phyloP scores from a whole-genome alignment of 1,284 basidiomycete genomes.

The Cutaneotrichosporon sp. region DNA sequence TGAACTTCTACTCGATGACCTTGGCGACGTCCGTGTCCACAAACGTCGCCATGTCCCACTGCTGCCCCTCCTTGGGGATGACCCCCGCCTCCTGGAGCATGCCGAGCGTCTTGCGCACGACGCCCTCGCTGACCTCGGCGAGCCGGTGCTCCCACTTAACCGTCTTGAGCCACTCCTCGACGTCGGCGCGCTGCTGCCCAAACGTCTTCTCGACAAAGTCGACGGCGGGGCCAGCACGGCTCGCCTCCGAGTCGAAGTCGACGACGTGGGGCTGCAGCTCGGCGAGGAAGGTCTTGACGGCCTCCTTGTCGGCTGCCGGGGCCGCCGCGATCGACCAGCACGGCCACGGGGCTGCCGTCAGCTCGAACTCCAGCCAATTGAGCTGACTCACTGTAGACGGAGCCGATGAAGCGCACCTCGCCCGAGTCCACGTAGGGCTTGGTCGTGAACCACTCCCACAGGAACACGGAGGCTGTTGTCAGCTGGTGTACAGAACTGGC shows the following conservation, averaged over 20 bases:
- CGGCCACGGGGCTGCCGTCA: constrained; percentile 81
- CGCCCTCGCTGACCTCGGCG: constrained; percentile 59
- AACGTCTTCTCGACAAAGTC: constrained; percentile 76
- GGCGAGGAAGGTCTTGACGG: constrained; percentile 64
- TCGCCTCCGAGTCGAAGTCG: constrained; percentile 66
- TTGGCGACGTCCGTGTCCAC: constrained; percentile 62
- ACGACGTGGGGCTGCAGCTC: constrained; percentile 67
- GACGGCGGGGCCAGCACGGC: constrained; percentile 64
- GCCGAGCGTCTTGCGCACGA: constrained; percentile 15
- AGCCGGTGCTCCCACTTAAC: constrained; percentile 74
- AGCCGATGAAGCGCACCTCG: constrained; percentile 69
- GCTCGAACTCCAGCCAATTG: not conserved
- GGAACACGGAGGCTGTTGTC: constrained; percentile 43
- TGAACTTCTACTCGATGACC: constrained; percentile 45
- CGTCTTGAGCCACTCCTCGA: constrained; percentile 74
- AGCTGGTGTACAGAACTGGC: not conserved
- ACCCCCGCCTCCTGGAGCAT: constrained; percentile 75
- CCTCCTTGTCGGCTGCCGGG: constrained; percentile 59
- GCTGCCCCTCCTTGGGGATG: constrained; percentile 60
- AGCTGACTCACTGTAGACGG: constrained; percentile 46
- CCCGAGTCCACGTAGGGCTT: constrained; percentile 86
- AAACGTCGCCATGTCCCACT: constrained; percentile 64
- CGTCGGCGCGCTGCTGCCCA: constrained; percentile 66
- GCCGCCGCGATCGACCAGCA: constrained; percentile 92
- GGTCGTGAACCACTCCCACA: constrained; percentile 98